Conservation (phyloP, 2,329 filamentous ascomycete genomes). For the Microcyclosporella mali region DNA sequence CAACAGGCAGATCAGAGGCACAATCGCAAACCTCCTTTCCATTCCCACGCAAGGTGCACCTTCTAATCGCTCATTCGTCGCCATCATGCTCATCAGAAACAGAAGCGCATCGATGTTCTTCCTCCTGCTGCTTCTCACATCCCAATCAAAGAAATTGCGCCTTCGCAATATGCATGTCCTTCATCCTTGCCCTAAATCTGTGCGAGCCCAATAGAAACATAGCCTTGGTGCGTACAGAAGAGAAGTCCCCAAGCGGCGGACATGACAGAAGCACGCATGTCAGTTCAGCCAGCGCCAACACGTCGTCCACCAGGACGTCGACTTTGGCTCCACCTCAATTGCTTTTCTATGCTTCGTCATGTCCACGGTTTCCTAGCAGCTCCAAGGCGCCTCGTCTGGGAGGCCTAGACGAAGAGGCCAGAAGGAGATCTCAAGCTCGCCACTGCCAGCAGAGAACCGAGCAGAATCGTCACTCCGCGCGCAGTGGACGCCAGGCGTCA, state of each 20-base stretch:
- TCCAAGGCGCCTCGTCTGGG: slow-evolving; percentile 1
- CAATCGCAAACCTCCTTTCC: too few relatives aligned
- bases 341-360: slow-evolving; percentile 10
- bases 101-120: too few relatives aligned
- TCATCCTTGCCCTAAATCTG: too few relatives aligned
- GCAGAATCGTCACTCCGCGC: neutral
- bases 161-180: neutral
- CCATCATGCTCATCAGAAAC: neutral
- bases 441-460: slow-evolving; percentile 1
- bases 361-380: slow-evolving; percentile 19
- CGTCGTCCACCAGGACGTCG: slow-evolving; percentile 17
- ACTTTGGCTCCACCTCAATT: neutral
- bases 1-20: too few relatives aligned
- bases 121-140: too few relatives aligned
- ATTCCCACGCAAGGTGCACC: too few relatives aligned
- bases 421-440: slow-evolving; percentile 15
- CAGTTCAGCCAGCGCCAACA: slow-evolving; percentile 18
- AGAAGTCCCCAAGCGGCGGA: too few relatives aligned
- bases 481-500: too few relatives aligned
- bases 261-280: neutral
- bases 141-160: too few relatives aligned
- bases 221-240: too few relatives aligned
- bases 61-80: too few relatives aligned
- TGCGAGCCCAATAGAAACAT: too few relatives aligned
- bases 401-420: slow-evolving; percentile 3